Base-by-base conservation (phyloP, 176 grass and related monocot genomes). In the Zizania latifolia region DNA sequence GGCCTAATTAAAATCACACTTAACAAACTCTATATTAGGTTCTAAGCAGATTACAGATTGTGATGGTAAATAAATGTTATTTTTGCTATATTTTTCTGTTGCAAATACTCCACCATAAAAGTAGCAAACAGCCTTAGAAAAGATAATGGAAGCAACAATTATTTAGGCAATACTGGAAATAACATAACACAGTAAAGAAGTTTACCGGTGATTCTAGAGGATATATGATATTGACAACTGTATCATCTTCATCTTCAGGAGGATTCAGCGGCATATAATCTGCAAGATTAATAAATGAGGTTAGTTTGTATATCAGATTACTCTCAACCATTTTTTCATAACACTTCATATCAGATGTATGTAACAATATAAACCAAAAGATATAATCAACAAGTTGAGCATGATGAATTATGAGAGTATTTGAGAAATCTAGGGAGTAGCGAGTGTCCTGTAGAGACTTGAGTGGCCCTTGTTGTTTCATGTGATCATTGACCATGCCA, bases 171-270 rank as follows among this genome's bases (percentile, higher is more conserved):
- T 14, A 82, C 21, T 21, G 30, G 22, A 15, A 12, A 14, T 5
- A 83, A 77, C 35, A 81, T n/a, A 43, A 79, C 10, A 2, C 29
- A 26, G 2, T 74, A 72, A 78, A n/a, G 65, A 66, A 76, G 26
- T 81, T 83, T 83, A 97, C 91, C 19, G 84, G 88, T 13, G 86
- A 78, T 73, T 97, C 88, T 43, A 85, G 60, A 80, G 91, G 86
- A 87, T 87, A 97, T 70, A 97, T 85, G 72, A 86, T 87, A 57
- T 89, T 92, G 74, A 97, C 84, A 57, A 89, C 84, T 9, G 84
- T 93, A 60, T 91, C 83, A 83, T 89, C 84, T 82, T 97, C 86
- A 33, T 97, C 88, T 72, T 97, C 88, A 34, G 83, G 86, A 75
- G 83, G 83, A 83, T 82, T 84, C 32, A 93, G 66, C 53, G 88